These are phyloP conservation scores for Aspergillus eucalypticola DNA, from an alignment of 2,329 filamentous ascomycete genomes.

Conservation along the genomic window DNA sequence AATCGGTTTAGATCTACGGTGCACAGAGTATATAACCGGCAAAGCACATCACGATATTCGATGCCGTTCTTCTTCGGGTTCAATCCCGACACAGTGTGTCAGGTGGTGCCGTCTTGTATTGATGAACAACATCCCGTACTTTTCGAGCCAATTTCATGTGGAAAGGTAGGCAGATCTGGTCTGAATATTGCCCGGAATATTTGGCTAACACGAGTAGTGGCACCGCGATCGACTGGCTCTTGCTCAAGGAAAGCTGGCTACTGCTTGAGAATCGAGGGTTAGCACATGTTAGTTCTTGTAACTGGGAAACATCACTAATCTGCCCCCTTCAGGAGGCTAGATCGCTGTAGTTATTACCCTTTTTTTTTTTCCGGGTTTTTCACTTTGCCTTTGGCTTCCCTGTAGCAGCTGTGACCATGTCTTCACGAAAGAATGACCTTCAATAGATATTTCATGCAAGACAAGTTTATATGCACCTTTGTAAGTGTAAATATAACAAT, in stretches of 20 bases:
- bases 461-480: no score
- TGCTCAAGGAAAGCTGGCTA: slow-evolving; percentile 1
- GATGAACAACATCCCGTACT: slow-evolving; percentile 50
- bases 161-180: slow-evolving; percentile 33
- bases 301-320: no score
- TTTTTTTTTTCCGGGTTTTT: no score
- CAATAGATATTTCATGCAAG: no score
- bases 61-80: slow-evolving; percentile 61
- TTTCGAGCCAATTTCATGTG: slow-evolving; percentile 55
- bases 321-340: no score
- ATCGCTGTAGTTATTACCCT: no score
- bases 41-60: slow-evolving; percentile 47
- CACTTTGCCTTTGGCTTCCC: no score
- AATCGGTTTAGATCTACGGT: slow-evolving; percentile 54
- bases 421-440: no score
- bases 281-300: not conserved
- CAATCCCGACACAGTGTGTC: slow-evolving; percentile 49
- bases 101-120: slow-evolving; percentile 51
- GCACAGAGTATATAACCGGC: slow-evolving; percentile 47
- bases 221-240: slow-evolving; percentile 24
- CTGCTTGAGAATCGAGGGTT: not conserved
- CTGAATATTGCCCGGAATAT: accelerated
- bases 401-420: no score
- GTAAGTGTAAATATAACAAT: no score
- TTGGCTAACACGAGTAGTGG: slow-evolving; percentile 19